Percentiles rank a stretch among this genome's conserved stretches.
Evolutionary conservation across 306 rosid species (phyloP).

Genomic region (Alnus rubra): DNA sequence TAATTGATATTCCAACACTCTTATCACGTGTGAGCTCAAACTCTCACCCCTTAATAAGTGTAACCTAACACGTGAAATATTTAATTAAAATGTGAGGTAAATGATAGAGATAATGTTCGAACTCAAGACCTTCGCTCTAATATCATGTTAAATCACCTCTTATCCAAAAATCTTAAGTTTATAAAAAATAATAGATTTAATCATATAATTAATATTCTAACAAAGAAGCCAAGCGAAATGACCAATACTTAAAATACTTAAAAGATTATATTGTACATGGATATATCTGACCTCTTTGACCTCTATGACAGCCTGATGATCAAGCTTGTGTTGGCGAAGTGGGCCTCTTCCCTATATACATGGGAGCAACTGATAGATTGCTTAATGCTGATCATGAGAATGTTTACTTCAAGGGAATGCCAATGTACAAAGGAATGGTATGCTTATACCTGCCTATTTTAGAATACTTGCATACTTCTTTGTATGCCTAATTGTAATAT

Average conservation of each 20-base stretch:
- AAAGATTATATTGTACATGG: neutral
- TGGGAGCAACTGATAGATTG: constrained; percentile 73
- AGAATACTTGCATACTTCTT: neutral
- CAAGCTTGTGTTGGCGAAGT: constrained; percentile 80
- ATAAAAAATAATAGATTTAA: no score
- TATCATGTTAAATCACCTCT: no score
- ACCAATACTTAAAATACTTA: neutral
- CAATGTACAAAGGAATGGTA: constrained; percentile 70
- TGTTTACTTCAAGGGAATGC: constrained; percentile 86
- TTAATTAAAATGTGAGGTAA: no score
- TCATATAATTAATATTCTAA: no score
- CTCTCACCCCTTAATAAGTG: no score
- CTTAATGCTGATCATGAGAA: constrained; percentile 72
- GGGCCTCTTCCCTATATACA: constrained; percentile 55
- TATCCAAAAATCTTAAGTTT: no score
- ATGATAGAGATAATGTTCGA: no score
- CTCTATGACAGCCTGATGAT: constrained; percentile 61
- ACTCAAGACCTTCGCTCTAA: no score
- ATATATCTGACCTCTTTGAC: constrained; percentile 29
- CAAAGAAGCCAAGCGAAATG: neutral
- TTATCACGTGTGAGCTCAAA: no score
- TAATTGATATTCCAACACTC: no score
- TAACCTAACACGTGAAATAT: no score
- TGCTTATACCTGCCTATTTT: neutral
- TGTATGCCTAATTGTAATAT: neutral